These are phyloP conservation scores for Ophiostoma australiae DNA, from an alignment of 2,329 filamentous ascomycete species.

Conservation along the genomic window DNA sequence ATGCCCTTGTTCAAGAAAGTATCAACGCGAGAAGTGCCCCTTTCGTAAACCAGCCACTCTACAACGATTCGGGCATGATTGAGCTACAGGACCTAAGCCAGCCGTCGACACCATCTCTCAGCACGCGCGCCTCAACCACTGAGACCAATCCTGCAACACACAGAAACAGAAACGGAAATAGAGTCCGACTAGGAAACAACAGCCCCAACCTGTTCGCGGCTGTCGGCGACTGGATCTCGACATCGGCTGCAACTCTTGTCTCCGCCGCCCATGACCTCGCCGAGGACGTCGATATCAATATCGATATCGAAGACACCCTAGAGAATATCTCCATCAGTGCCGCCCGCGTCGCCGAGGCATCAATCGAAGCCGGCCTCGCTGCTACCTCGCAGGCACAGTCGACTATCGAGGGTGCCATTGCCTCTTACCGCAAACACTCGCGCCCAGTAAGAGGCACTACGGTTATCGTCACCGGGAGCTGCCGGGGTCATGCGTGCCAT, in stretches of 20 bases:
- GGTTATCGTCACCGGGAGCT: background rate
- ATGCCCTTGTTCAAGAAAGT: too few species aligned
- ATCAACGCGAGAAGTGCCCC: too few species aligned
- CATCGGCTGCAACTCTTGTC: background rate
- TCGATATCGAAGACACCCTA: background rate
- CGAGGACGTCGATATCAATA: background rate
- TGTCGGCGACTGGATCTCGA: background rate
- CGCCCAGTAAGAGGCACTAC: background rate
- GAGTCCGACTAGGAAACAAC: background rate
- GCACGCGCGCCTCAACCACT: background rate
- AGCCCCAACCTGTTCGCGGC: background rate
- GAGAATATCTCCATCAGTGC: background rate
- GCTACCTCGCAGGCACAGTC: background rate
- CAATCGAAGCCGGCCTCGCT: background rate
- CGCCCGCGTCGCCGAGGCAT: background rate
- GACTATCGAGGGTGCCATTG: background rate
- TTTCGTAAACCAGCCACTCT: too few species aligned
- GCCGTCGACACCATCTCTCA: background rate
- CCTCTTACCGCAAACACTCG: background rate
- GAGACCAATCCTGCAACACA: background rate
- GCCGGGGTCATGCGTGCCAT: background rate
- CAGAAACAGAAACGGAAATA: background rate
- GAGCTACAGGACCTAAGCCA: background rate
- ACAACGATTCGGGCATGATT: background rate
- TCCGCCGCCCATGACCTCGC: background rate